A percentile compares a stretch with the other conserved stretches of the same genome.
phyloP scores from a whole-genome alignment of 192 early-diverging fungal genomes.

The Entomortierella beljakovae region DNA sequence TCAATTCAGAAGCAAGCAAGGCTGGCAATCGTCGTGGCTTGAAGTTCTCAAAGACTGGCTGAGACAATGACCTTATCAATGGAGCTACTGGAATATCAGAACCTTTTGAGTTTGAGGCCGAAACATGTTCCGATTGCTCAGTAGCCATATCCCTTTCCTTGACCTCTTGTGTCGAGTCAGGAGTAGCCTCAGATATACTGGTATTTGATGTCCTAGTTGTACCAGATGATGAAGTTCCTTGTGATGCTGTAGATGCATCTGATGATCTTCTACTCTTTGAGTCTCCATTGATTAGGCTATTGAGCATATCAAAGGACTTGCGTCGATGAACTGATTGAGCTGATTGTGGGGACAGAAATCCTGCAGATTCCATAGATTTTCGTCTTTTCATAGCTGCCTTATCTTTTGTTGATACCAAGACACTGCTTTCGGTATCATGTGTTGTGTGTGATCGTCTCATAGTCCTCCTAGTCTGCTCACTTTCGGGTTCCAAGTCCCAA shows the following conservation, averaged over 20 bases:
- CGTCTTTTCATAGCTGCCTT: constrained; percentile 17
- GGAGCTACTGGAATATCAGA: constrained; percentile 9
- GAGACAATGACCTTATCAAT: constrained; percentile 24
- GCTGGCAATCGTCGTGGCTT: constrained; percentile 8
- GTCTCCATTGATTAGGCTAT: neutral
- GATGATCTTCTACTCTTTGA: constrained; percentile 27
- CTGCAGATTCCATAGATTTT: constrained; percentile 43
- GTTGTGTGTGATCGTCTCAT: constrained; percentile 41
- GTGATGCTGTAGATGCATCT: constrained; percentile 41
- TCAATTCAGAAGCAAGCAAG: constrained; percentile 14
- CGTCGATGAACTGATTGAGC: constrained; percentile 22
- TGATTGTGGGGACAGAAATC: constrained; percentile 19
- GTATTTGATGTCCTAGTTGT: constrained; percentile 21
- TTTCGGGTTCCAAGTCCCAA: neutral
- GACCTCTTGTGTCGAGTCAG: neutral
- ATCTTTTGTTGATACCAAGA: neutral
- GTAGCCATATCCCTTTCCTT: neutral
- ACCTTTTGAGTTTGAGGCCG: neutral
- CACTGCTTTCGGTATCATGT: constrained; percentile 3
- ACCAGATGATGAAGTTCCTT: constrained; percentile 22
- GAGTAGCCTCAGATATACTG: constrained; percentile 12
- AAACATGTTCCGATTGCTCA: neutral
- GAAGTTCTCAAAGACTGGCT: constrained; percentile 16
- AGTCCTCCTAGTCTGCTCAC: constrained; percentile 1
- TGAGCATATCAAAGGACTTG: constrained; percentile 39